A percentile compares a stretch with the other conserved stretches of the same genome.
Conservation (phyloP, 2,329 filamentous ascomycete genomes). For the Fusarium liriodendri region DNA sequence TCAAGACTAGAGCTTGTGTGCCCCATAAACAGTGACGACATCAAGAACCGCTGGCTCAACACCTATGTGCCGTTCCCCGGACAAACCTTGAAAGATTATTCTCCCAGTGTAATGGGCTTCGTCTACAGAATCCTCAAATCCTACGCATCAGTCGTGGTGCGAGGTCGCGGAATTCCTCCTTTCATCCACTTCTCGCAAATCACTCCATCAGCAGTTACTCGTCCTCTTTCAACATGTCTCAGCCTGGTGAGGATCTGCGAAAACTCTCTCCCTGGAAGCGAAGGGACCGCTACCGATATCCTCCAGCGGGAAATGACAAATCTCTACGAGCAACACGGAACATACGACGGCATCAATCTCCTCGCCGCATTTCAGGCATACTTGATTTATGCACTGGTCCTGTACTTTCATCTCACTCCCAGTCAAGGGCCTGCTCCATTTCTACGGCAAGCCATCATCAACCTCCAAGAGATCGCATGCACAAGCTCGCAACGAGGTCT, state of each 20-base stretch:
- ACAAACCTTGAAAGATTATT: slow-evolving; percentile 57
- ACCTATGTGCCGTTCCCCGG: slow-evolving; percentile 57
- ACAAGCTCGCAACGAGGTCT: slow-evolving; percentile 54
- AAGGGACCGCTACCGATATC: slow-evolving; percentile 46
- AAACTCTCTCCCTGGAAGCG: slow-evolving; percentile 47
- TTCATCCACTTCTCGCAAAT: slow-evolving; percentile 57
- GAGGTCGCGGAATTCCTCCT: slow-evolving; percentile 53
- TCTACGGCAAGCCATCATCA: slow-evolving; percentile 58
- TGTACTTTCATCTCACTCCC: slow-evolving; percentile 55
- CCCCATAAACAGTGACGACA: slow-evolving; percentile 59
- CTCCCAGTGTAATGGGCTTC: slow-evolving; percentile 50
- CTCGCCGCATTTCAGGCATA: slow-evolving; percentile 64
- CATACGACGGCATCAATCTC: slow-evolving; percentile 43
- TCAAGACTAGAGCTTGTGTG: slow-evolving; percentile 52
- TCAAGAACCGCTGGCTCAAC: slow-evolving; percentile 62
- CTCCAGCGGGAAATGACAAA: slow-evolving; percentile 57
- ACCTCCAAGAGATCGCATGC: slow-evolving; percentile 62
- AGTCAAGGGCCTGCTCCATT: slow-evolving; percentile 37
- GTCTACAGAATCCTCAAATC: slow-evolving; percentile 57
- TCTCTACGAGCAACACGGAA: slow-evolving; percentile 45
- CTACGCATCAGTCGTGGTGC: slow-evolving; percentile 52
- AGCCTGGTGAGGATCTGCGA: slow-evolving; percentile 55
- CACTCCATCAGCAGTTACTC: slow-evolving; percentile 31
- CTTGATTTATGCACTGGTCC: slow-evolving; percentile 61
- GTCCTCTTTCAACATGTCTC: slow-evolving; percentile 55